These are phyloP conservation scores for Lodderomyces margitis DNA, from an alignment of 1,139 yeast genomes.

Conservation along the genomic window DNA sequence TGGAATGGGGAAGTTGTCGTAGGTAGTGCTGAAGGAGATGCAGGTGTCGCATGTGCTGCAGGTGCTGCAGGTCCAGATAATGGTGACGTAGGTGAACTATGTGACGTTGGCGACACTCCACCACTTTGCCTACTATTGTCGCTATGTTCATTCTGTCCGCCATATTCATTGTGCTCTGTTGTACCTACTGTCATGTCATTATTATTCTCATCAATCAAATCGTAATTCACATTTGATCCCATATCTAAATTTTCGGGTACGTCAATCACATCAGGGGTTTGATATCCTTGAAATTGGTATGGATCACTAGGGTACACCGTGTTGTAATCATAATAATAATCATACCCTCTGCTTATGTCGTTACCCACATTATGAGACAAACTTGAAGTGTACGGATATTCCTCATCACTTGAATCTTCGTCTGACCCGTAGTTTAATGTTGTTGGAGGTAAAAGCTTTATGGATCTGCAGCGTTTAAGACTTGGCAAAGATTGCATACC, in stretches of 20 bases:
- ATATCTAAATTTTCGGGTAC: slow-evolving; percentile 44
- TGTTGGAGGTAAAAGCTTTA: slow-evolving; percentile 78
- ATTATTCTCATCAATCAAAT: slow-evolving; percentile 22
- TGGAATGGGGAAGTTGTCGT: neutral
- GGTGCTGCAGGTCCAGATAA: slow-evolving; percentile 4
- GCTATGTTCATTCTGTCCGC: neutral
- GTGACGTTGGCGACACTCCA: slow-evolving; percentile 6
- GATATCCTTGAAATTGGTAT: slow-evolving; percentile 28
- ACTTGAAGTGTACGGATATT: slow-evolving; percentile 55
- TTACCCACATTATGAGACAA: slow-evolving; percentile 75
- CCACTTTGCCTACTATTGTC: neutral
- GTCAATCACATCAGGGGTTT: slow-evolving; percentile 42
- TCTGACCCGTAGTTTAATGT: slow-evolving; percentile 76
- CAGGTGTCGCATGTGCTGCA: neutral
- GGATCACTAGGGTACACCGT: slow-evolving; percentile 65
- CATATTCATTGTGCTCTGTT: neutral
- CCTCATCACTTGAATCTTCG: slow-evolving; percentile 62
- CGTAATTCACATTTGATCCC: slow-evolving; percentile 43
- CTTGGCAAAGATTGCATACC: slow-evolving; percentile 24
- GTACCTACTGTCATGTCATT: neutral
- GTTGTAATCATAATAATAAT: slow-evolving; percentile 84
- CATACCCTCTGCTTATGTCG: slow-evolving; percentile 65
- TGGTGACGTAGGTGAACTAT: slow-evolving; percentile 14
- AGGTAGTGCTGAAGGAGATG: no score
- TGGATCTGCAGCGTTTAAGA: slow-evolving; percentile 47